These are phyloP conservation scores for Juncus inflexus DNA, from an alignment of 176 grass and related monocot species.

Conservation along the genomic window DNA sequence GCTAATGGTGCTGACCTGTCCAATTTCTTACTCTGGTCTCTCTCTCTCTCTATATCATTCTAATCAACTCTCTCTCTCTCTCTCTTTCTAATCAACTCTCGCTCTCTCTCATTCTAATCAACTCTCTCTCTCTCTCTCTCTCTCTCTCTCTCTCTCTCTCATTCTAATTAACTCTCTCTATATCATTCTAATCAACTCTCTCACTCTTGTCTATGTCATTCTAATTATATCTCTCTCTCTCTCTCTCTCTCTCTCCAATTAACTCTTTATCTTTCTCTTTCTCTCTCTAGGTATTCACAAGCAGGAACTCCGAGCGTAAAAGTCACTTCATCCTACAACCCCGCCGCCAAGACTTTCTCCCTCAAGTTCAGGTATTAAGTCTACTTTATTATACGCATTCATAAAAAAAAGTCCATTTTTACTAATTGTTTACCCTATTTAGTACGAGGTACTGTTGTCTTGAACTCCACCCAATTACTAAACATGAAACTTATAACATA, in stretches of 20 bases:
- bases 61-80: too few species aligned
- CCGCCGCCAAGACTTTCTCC: constrained; percentile 58
- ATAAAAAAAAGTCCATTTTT: too few species aligned
- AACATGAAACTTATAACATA: too few species aligned
- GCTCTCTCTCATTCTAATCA: not conserved
- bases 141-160: not conserved
- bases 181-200: not conserved
- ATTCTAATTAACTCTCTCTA: not conserved
- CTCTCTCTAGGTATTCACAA: constrained; percentile 82
- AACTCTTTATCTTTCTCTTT: not conserved
- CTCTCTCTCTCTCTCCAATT: too few species aligned
- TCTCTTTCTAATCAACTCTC: not conserved
- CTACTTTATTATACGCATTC: too few species aligned
- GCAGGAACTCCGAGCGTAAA: constrained; percentile 72
- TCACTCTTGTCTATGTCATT: not conserved
- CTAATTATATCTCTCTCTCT: not conserved
- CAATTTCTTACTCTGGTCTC: constrained; percentile 88
- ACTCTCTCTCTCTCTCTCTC: not conserved
- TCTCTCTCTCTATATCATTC: not conserved
- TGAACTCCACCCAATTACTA: not conserved
- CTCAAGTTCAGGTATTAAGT: constrained; percentile 88
- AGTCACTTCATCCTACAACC: constrained; percentile 67
- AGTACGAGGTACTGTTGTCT: not conserved
- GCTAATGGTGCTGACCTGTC: constrained; percentile 78
- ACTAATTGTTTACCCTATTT: too few species aligned